Percentiles rank a stretch among this genome's conserved stretches.
Evolutionary conservation across 1,284 basidiomycete species (phyloP).

Genomic region (Volvariella volvacea): DNA sequence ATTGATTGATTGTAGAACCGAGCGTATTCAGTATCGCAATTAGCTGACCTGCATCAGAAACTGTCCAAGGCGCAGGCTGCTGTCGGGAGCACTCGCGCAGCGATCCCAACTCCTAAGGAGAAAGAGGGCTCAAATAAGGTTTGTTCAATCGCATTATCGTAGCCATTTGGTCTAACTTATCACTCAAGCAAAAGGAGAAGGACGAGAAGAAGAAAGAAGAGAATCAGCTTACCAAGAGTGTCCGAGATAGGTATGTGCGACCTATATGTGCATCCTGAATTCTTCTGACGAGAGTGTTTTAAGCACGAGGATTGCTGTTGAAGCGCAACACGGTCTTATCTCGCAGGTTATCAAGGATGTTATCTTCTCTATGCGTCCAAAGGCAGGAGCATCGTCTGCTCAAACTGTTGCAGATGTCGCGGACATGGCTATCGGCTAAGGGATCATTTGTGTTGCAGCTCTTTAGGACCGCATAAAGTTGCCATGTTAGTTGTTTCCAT

Average conservation of each 20-base stretch:
- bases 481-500: too few species aligned
- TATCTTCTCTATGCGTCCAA: conserved; percentile 66
- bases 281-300: conserved; percentile 5
- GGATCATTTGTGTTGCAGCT: neutral
- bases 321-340: conserved; percentile 88
- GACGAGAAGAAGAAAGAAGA: conserved; percentile 76
- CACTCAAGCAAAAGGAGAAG: conserved; percentile 40
- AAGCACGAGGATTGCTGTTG: conserved; percentile 80
- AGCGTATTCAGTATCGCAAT: conserved; percentile 84
- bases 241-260: conserved; percentile 70
- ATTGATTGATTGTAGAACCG: conserved; percentile 62
- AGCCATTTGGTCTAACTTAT: conserved; percentile 6
- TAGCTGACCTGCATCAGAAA: conserved; percentile 86
- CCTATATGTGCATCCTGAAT: conserved; percentile 4
- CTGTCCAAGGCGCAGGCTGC: conserved; percentile 57
- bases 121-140: conserved; percentile 33
- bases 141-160: conserved; percentile 1
- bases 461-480: neutral
- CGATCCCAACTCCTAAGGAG: conserved; percentile 44
- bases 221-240: conserved; percentile 71
- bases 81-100: conserved; percentile 50
- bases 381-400: conserved; percentile 14
- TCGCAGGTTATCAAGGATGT: conserved; percentile 86
- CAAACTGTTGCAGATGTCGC: conserved; percentile 25
- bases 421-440: conserved; percentile 34